These are phyloP conservation scores for Aspergillus sclerotiicarbonarius DNA, from an alignment of 495 filamentous ascomycete species.

Conservation along the genomic window DNA sequence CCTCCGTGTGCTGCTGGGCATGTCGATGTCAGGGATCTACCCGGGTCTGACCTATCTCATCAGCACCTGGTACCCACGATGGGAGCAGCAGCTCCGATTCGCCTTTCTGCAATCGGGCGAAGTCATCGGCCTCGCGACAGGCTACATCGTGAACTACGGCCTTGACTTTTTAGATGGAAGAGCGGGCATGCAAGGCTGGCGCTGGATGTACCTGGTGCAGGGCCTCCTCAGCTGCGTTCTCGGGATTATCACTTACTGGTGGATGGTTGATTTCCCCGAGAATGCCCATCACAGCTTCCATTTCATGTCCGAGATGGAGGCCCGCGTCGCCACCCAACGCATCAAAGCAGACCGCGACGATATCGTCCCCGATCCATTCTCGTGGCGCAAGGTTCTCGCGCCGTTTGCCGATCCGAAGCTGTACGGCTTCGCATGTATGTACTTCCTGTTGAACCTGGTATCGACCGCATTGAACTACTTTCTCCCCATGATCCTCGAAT, in stretches of 20 bases:
- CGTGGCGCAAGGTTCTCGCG: constrained; percentile 54
- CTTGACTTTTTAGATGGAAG: constrained; percentile 63
- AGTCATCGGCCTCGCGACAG: constrained; percentile 66
- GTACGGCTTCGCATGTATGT: constrained; percentile 69
- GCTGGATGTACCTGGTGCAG: constrained; percentile 77
- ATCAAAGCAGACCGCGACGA: constrained; percentile 67
- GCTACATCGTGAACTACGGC: constrained; percentile 69
- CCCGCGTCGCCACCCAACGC: constrained; percentile 51
- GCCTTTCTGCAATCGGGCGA: constrained; percentile 71
- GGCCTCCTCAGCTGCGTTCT: constrained; percentile 62
- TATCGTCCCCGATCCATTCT: constrained; percentile 58
- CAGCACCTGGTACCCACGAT: constrained; percentile 68
- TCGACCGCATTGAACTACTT: constrained; percentile 68
- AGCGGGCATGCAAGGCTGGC: constrained; percentile 64
- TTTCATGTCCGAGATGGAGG: constrained; percentile 62
- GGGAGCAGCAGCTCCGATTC: constrained; percentile 73
- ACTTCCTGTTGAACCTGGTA: constrained; percentile 73
- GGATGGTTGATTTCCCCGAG: constrained; percentile 81
- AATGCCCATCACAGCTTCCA: constrained; percentile 57
- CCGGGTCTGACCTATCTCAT: constrained; percentile 71
- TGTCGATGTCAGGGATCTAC: constrained; percentile 66
- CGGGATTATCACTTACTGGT: constrained; percentile 68
- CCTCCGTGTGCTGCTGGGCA: constrained; percentile 67
- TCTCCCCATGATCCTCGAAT: constrained; percentile 68
- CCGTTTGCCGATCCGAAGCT: constrained; percentile 68